These are phyloP conservation scores for Argentina anserina DNA, from an alignment of 306 rosid species.

Conservation along the genomic window DNA sequence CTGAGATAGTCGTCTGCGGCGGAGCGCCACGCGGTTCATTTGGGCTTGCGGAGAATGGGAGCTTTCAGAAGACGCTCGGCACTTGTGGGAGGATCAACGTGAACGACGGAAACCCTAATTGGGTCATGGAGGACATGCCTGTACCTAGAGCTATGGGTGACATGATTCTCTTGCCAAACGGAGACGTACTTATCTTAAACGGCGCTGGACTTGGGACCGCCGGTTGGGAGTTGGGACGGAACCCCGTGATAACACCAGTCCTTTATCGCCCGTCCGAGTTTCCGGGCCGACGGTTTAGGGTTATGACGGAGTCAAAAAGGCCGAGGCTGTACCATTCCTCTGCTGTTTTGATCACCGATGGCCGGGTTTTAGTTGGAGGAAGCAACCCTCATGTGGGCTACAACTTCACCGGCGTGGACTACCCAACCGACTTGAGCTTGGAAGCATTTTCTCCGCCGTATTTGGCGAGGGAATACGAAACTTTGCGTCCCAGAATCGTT, in stretches of 20 bases:
- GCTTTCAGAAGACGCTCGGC: conserved; percentile 29
- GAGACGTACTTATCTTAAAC: conserved; percentile 55
- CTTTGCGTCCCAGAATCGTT: conserved; percentile 36
- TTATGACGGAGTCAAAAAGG: conserved; percentile 41
- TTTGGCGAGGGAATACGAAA: conserved; percentile 24
- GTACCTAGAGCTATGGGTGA: conserved; percentile 66
- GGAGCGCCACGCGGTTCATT: conserved; percentile 54
- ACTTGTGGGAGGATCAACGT: conserved; percentile 56
- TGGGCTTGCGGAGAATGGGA: conserved; percentile 20
- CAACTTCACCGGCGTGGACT: conserved; percentile 55
- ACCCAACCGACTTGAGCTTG: conserved; percentile 67
- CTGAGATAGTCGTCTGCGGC: conserved; percentile 63
- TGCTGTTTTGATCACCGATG: conserved; percentile 48
- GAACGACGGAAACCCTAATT: conserved; percentile 38
- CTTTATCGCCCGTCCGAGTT: conserved; percentile 30
- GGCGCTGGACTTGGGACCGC: conserved; percentile 60
- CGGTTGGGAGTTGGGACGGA: conserved; percentile 58
- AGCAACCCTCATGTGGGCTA: conserved; percentile 65
- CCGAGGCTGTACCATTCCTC: conserved; percentile 72
- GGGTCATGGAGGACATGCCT: conserved; percentile 76
- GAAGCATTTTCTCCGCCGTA: conserved; percentile 77
- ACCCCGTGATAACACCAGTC: conserved; percentile 46
- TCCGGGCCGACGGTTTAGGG: conserved; percentile 6
- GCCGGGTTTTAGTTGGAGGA: conserved; percentile 65
- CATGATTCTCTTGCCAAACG: conserved; percentile 64